A percentile compares a stretch with the other conserved stretches of the same genome.
Evolutionary conservation across 2,329 filamentous ascomycete species (phyloP).

Genomic region (Fusarium dlaminii): DNA sequence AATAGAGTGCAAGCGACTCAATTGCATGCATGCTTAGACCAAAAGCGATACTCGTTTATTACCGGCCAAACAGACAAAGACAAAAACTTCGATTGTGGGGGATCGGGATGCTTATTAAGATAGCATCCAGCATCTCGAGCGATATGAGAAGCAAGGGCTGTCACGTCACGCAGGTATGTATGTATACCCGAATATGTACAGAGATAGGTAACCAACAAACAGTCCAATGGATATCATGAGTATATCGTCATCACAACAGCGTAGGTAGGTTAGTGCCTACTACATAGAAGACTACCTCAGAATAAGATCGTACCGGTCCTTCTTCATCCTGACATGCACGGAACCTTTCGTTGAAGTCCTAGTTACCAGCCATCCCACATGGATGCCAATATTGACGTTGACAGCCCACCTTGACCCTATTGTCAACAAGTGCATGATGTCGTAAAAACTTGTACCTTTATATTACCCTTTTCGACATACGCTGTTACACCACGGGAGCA

Average conservation of each 20-base stretch:
- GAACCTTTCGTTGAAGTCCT: constrained; percentile 23
- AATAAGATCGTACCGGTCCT: neutral
- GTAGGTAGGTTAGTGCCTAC: neutral
- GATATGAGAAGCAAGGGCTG: neutral
- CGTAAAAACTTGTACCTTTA: neutral
- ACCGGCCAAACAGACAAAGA: constrained; percentile 6
- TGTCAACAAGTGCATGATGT: neutral
- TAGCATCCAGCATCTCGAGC: neutral
- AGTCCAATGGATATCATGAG: neutral
- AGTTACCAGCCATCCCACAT: neutral
- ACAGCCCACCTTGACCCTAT: neutral
- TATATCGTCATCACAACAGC: neutral
- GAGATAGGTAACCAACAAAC: neutral
- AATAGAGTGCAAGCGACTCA: constrained; percentile 17
- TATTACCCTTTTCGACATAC: neutral
- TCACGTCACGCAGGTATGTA: neutral
- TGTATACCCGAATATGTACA: neutral
- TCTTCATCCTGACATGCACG: constrained; percentile 3
- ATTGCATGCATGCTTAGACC: constrained; percentile 6
- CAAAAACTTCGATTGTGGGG: neutral
- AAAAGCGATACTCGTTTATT: constrained; percentile 7
- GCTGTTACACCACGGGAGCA: neutral
- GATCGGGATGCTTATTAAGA: neutral
- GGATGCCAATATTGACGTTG: neutral
- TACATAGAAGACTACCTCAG: neutral